These are phyloP conservation scores for Besnoitia besnoiti DNA, from an alignment of 169 alveolate genomes.

Conservation along the genomic window DNA sequence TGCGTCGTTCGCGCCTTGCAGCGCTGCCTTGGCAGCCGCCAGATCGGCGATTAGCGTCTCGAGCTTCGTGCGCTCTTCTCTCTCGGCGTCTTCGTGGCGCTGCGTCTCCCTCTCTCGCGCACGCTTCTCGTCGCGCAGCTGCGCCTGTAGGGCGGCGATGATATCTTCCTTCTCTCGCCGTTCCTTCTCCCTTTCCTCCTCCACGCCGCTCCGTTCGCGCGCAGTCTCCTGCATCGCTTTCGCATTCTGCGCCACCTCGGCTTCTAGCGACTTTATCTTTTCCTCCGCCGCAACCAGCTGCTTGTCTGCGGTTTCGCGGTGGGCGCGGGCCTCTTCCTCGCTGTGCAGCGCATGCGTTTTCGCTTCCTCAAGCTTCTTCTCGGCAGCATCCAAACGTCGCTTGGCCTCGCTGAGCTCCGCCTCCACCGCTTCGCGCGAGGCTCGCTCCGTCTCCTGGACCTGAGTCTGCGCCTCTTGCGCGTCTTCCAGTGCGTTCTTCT, in stretches of 20 bases:
- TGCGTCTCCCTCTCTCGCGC: not conserved
- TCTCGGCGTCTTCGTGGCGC: not conserved
- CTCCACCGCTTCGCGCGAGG: no score
- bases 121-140: not conserved
- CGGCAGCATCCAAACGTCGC: not conserved
- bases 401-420: not conserved
- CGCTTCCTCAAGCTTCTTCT: not conserved
- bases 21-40: no score
- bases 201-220: not conserved
- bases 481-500: constrained; percentile 2
- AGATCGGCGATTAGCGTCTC: no score
- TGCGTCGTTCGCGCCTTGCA: not conserved
- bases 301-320: no score
- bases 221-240: not conserved
- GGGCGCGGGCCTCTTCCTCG: no score
- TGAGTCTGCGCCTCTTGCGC: not conserved
- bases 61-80: not conserved
- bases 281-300: no score
- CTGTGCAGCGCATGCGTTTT: not conserved
- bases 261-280: no score
- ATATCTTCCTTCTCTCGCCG: not conserved
- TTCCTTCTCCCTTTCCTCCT: not conserved
- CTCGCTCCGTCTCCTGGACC: not conserved
- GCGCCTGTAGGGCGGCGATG: not conserved
- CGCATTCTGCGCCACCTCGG: no score